These are phyloP conservation scores for Apophysomyces elegans DNA, from an alignment of 371 early-diverging fungal genomes.

Conservation along the genomic window DNA sequence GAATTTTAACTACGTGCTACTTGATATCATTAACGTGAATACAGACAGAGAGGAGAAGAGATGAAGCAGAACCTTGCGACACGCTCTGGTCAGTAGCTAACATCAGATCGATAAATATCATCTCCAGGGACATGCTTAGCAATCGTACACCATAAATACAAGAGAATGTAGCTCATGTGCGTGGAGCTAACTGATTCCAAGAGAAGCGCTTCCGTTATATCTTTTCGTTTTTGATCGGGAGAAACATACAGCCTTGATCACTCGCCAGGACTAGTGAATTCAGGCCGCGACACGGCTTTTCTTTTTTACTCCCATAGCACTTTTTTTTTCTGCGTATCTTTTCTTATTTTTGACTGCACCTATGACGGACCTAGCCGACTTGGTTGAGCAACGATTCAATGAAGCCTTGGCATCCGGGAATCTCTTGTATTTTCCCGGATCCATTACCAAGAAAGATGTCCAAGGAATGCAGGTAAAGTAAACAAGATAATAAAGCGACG, in stretches of 20 bases:
- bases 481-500: background rate
- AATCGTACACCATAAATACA: too few species aligned
- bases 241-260: too few species aligned
- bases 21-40: too few species aligned
- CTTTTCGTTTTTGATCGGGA: too few species aligned
- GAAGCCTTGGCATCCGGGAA: constrained; percentile 32
- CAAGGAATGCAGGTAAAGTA: constrained; percentile 35
- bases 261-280: background rate
- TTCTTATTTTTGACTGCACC: background rate
- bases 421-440: constrained; percentile 34
- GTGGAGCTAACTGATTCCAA: too few species aligned
- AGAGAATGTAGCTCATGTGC: too few species aligned
- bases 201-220: too few species aligned
- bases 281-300: background rate
- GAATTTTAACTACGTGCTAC: background rate
- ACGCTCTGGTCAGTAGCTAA: too few species aligned
- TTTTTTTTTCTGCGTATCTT: background rate
- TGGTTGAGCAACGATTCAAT: constrained; percentile 33
- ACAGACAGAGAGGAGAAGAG: too few species aligned
- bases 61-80: too few species aligned
- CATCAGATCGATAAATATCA: too few species aligned
- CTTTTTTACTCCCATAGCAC: background rate
- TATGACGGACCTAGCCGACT: constrained; percentile 7
- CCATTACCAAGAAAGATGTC: constrained; percentile 16
- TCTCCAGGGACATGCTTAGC: too few species aligned